Base-by-base conservation (phyloP, 148 eudicot genomes). In the Salicornia ramosissima region DNA sequence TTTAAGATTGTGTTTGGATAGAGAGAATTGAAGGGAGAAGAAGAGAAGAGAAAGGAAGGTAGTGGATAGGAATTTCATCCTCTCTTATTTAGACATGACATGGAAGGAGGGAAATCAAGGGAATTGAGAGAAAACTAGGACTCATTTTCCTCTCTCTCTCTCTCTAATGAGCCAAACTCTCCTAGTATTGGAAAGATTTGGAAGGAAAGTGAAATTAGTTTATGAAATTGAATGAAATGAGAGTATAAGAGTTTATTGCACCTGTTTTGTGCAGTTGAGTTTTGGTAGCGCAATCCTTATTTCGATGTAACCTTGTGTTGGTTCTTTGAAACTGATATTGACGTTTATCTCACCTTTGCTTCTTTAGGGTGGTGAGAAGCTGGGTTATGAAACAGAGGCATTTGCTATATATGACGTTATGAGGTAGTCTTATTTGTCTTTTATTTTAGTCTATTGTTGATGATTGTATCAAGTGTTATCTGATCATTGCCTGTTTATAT, bases 351-450 rank as follows among this genome's bases (percentile, higher is more conserved):
- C 21, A 30, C 57, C 45, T 52, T 68, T 57, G 39, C 65, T 69
- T 51, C 68, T 86, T 67, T 85, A 87, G 94, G 90, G 79, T 65
- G 96, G 87, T 3, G 85, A 79, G 75, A 78, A 83, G 79, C 75
- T 86, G 78, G 99, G 99, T 69, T 86, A 86, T 79, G 99, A 95
- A 83, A 85, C 87, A 26, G 97, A 91, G 81, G 99, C 97, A 34
- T 85, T 95, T 76, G 93, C 88, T 68, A 83, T 91, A 69, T 85
- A 89, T 78, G 97, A 95, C 80, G 80, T 84, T 55, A 95, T 95
- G 94, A 87, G 86, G 99, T 94, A 71, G 68, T 64, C 71, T 52
- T 61, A 60, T 53, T 67, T 74, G 28, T 66, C 28, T 40, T 10
- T 28, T 26, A n/a, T 49, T 16, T 31, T 24, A 40, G 18, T 43